Percentiles rank a stretch among this genome's conserved stretches.
phyloP scores from a whole-genome alignment of 139 green algal species.

The Parachlorella kessleri region DNA sequence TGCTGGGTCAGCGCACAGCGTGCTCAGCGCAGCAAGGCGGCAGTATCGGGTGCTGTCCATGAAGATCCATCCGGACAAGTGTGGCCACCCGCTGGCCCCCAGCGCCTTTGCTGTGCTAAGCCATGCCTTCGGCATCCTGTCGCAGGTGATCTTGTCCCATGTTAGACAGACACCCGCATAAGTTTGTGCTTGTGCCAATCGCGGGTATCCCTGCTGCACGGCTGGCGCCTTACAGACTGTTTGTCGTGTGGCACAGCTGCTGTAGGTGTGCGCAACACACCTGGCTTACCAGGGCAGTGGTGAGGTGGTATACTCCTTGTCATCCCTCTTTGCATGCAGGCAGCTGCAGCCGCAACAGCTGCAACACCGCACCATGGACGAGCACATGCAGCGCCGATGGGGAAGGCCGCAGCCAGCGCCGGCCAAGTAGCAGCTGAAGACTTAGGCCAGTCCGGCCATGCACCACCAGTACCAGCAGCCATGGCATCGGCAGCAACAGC shows the following conservation, averaged over 20 bases:
- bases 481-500: constrained; percentile 5
- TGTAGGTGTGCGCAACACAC: background rate
- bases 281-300: no score
- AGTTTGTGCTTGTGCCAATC: no score
- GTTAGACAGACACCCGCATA: no score
- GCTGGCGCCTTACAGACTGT: no score
- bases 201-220: no score
- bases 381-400: no score
- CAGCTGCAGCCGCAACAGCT: background rate
- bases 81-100: constrained; percentile 42
- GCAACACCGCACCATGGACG: no score
- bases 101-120: constrained; percentile 58
- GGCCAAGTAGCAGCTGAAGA: background rate
- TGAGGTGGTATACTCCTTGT: no score
- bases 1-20: background rate
- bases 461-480: background rate
- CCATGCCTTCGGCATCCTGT: constrained; percentile 44
- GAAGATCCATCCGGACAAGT: constrained; percentile 81
- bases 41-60: constrained; percentile 65
- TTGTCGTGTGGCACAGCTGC: no score
- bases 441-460: background rate
- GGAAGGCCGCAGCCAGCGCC: background rate
- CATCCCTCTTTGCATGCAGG: no score
- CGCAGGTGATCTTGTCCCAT: no score
- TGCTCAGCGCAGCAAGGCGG: constrained; percentile 20